phyloP scores from a whole-genome alignment of 345 rosid species.

The Murraya koenigii region DNA sequence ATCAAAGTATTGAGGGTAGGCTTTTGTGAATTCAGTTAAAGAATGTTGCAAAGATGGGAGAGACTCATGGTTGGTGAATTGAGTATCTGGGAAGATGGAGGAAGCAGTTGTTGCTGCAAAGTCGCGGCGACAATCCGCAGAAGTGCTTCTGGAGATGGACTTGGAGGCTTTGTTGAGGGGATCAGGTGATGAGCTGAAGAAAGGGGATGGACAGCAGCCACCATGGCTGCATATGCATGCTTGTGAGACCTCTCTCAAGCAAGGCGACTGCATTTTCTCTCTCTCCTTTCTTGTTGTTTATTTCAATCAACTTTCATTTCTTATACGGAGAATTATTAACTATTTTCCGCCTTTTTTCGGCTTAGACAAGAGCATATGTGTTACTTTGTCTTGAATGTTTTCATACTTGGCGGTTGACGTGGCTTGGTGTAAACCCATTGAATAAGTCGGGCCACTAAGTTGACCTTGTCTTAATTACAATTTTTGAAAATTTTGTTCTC shows the following conservation, averaged over 20 bases:
- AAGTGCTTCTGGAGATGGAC: slow-evolving; percentile 43
- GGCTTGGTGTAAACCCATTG: slow-evolving; percentile 14
- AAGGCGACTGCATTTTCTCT: slow-evolving; percentile 38
- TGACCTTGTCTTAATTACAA: slow-evolving; percentile 24
- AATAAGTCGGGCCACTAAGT: background rate
- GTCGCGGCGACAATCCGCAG: slow-evolving; percentile 59
- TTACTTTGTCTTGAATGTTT: background rate
- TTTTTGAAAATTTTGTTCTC: background rate
- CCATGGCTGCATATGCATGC: slow-evolving; percentile 55
- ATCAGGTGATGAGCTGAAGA: slow-evolving; percentile 26
- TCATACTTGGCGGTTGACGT: slow-evolving; percentile 5
- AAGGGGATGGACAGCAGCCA: slow-evolving; percentile 64
- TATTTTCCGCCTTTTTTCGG: too few species aligned
- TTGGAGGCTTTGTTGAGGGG: slow-evolving; percentile 32
- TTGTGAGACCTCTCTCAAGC: slow-evolving; percentile 39
- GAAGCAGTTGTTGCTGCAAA: slow-evolving; percentile 61
- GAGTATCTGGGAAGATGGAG: slow-evolving; percentile 64
- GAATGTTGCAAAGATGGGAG: slow-evolving; percentile 72
- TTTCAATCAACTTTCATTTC: background rate
- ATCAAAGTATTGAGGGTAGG: slow-evolving; percentile 57
- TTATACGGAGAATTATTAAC: background rate
- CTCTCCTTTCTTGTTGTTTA: background rate
- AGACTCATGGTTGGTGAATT: slow-evolving; percentile 76
- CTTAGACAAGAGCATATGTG: background rate
- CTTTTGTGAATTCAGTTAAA: slow-evolving; percentile 55